A percentile compares a stretch with the other conserved stretches of the same genome.
These are phyloP conservation scores for Nepenthes gracilis DNA, from an alignment of 148 eudicot genomes.

Conservation along the genomic window DNA sequence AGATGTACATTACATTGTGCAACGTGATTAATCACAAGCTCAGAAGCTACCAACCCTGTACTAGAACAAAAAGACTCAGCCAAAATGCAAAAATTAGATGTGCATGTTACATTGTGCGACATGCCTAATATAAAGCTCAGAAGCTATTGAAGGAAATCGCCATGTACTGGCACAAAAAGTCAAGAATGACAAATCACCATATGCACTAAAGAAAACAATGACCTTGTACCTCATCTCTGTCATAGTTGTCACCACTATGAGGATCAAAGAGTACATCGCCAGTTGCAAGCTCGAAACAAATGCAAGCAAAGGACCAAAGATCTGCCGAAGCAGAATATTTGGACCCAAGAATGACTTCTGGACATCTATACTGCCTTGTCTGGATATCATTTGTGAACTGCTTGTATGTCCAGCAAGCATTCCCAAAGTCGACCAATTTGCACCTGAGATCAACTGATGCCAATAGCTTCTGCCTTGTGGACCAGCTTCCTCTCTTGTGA, in stretches of 20 bases:
- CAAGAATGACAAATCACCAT: neutral
- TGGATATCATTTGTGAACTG: conserved; percentile 90
- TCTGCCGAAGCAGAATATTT: conserved; percentile 90
- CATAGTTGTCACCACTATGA: conserved; percentile 79
- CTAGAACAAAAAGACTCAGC: neutral
- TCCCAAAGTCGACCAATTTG: conserved; percentile 94
- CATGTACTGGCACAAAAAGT: neutral
- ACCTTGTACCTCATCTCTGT: conserved; percentile 72
- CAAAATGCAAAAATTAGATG: too few relatives aligned
- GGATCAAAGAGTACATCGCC: conserved; percentile 98
- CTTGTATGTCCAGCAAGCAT: conserved; percentile 95
- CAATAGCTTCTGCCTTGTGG: conserved; percentile 16
- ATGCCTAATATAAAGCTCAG: too few relatives aligned
- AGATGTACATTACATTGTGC: too few relatives aligned
- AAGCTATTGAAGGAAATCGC: neutral
- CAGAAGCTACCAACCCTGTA: neutral
- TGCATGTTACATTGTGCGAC: too few relatives aligned
- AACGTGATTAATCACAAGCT: too few relatives aligned
- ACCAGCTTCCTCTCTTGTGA: conserved; percentile 15
- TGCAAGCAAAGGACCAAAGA: conserved; percentile 97
- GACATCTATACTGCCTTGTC: conserved; percentile 93
- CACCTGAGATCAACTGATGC: conserved; percentile 45
- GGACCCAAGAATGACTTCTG: conserved; percentile 86
- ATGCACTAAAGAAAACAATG: neutral
- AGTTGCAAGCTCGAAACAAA: conserved; percentile 93